Evolutionary conservation across 2,329 filamentous ascomycete species (phyloP).

Genomic region (Botryotinia globosa): DNA sequence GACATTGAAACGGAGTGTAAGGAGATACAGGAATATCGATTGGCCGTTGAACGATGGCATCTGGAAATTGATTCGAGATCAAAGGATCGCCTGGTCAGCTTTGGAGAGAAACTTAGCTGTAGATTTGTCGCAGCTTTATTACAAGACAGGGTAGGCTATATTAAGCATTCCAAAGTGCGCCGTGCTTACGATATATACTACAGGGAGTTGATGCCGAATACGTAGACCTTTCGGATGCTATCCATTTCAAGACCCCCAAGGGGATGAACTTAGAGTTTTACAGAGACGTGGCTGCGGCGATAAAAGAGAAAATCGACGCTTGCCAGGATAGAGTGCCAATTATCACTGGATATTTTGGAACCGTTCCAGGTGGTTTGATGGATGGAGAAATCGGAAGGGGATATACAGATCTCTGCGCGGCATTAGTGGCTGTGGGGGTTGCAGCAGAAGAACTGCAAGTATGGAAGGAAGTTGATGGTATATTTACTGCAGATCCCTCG

Average conservation of each 20-base stretch:
- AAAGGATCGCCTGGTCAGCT: constrained; percentile 86
- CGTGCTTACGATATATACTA: constrained; percentile 16
- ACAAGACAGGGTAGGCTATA: constrained; percentile 59
- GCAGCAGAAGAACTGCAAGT: constrained; percentile 87
- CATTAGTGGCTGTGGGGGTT: constrained; percentile 85
- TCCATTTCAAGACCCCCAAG: constrained; percentile 61
- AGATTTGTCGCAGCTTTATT: constrained; percentile 84
- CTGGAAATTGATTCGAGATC: constrained; percentile 74
- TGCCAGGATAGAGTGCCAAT: constrained; percentile 71
- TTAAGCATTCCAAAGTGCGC: neutral
- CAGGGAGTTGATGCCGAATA: constrained; percentile 81
- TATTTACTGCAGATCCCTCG: constrained; percentile 78
- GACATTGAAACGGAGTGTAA: constrained; percentile 78
- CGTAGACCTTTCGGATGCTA: constrained; percentile 80
- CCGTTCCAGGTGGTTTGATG: constrained; percentile 84
- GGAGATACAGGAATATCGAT: constrained; percentile 71
- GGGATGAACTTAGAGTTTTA: constrained; percentile 69
- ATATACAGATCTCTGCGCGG: constrained; percentile 95
- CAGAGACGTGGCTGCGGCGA: constrained; percentile 56
- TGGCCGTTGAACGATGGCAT: constrained; percentile 62
- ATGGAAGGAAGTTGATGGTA: constrained; percentile 98
- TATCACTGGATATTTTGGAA: constrained; percentile 91
- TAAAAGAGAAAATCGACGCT: constrained; percentile 61
- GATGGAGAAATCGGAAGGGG: constrained; percentile 87
- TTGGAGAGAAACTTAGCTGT: constrained; percentile 94